phyloP scores from a whole-genome alignment of 257 asterid species.

The Solanum chaucha region DNA sequence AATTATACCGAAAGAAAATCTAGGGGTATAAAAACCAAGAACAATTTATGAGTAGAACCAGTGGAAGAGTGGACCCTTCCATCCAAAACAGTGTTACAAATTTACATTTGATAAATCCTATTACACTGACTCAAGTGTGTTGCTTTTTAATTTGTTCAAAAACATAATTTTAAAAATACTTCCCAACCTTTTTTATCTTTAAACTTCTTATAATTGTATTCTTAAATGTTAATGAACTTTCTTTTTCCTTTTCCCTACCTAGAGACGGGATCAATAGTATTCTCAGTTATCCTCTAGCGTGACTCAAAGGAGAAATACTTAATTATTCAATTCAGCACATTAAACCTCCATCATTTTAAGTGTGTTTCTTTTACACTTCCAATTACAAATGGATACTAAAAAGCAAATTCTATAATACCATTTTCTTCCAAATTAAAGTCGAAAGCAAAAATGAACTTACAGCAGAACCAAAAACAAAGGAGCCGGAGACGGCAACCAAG shows the following conservation, averaged over 20 bases:
- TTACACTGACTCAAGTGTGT: not conserved
- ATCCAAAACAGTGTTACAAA: not conserved
- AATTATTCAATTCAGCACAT: not conserved
- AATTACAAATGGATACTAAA: too few relatives aligned
- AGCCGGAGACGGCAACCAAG: conserved; percentile 65
- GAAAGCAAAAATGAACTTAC: conserved; percentile 31
- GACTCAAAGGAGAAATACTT: too few relatives aligned
- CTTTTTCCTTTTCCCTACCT: not conserved
- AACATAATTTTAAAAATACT: not conserved
- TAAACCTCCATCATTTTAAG: not conserved
- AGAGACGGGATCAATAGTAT: too few relatives aligned
- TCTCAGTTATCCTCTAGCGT: too few relatives aligned
- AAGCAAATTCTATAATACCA: not conserved
- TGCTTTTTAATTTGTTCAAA: too few relatives aligned
- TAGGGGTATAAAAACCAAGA: not conserved
- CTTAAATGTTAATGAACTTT: not conserved
- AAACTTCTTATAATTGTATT: not conserved
- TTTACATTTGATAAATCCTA: not conserved
- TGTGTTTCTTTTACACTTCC: too few relatives aligned
- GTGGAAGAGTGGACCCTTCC: not conserved
- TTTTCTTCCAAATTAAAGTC: not conserved
- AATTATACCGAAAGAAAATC: not conserved
- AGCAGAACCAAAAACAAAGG: conserved; percentile 81
- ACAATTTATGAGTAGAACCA: not conserved
- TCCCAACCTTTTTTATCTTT: not conserved